These are phyloP conservation scores for Cystobasidium onofrii DNA, from an alignment of 768 basidiomycete species.

Conservation along the genomic window DNA sequence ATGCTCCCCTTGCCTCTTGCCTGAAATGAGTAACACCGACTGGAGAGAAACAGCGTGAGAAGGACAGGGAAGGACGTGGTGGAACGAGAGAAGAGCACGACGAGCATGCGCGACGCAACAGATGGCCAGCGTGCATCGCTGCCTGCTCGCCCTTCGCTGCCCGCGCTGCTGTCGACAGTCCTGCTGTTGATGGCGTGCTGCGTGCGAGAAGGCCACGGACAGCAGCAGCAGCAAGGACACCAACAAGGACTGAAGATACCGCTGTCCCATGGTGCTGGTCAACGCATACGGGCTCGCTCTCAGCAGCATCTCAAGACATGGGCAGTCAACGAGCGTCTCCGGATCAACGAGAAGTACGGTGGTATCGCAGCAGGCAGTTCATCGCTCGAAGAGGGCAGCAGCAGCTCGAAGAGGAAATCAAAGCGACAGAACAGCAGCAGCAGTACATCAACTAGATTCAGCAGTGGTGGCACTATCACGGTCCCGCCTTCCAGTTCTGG, in stretches of 20 bases:
- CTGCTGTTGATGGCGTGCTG: neutral
- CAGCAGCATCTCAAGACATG: neutral
- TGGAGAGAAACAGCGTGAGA: too few species aligned
- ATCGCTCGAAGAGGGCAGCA: neutral
- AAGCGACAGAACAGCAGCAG: slow-evolving; percentile 22
- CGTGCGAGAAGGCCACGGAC: slow-evolving; percentile 1
- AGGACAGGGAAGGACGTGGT: too few species aligned
- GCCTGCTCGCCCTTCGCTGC: neutral
- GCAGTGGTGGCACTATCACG: slow-evolving; percentile 15
- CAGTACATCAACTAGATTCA: slow-evolving; percentile 18
- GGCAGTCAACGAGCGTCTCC: slow-evolving; percentile 11
- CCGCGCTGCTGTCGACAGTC: slow-evolving; percentile 1
- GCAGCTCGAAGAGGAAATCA: neutral
- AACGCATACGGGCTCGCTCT: slow-evolving; percentile 6
- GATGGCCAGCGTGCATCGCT: neutral
- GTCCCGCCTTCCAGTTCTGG: neutral
- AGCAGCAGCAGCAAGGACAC: neutral
- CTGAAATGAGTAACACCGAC: too few species aligned
- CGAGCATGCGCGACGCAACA: neutral
- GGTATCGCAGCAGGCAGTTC: neutral
- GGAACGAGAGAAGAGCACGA: too few species aligned
- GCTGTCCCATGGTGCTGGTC: neutral
- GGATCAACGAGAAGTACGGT: neutral
- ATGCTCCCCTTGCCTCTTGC: too few species aligned
- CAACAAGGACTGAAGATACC: neutral